Conservation (phyloP, 768 basidiomycete species). For the Zangia roseola region DNA sequence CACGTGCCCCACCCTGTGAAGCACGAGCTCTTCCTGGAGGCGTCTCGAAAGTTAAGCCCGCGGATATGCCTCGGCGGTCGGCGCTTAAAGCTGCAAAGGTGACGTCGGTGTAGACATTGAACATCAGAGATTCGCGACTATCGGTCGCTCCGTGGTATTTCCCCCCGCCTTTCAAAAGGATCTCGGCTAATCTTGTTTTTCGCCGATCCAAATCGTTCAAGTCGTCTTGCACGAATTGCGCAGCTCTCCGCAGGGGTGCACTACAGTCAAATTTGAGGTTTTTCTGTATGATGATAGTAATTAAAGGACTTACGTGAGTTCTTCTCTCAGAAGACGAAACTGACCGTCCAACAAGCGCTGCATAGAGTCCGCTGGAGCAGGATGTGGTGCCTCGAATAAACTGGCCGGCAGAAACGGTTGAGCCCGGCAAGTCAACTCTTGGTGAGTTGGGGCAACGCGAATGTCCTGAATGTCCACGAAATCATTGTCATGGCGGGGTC, state of each 20-base stretch:
- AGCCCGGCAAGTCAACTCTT: slow-evolving; percentile 51
- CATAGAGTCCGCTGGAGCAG: slow-evolving; percentile 55
- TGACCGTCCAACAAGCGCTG: slow-evolving; percentile 69
- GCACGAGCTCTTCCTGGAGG: slow-evolving; percentile 58
- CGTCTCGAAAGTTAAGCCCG: slow-evolving; percentile 45
- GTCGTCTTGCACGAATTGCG: slow-evolving; percentile 50
- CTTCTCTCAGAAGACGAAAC: slow-evolving; percentile 73
- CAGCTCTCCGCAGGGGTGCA: slow-evolving; percentile 51
- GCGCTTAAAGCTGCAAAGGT: slow-evolving; percentile 46
- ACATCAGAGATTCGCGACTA: slow-evolving; percentile 49
- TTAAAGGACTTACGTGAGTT: slow-evolving; percentile 51
- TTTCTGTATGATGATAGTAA: background rate
- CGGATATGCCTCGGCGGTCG: slow-evolving; percentile 52
- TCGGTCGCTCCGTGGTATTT: slow-evolving; percentile 48
- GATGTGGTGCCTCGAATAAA: slow-evolving; percentile 61
- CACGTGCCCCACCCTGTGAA: slow-evolving; percentile 36
- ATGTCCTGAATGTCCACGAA: slow-evolving; percentile 53
- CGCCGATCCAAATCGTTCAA: slow-evolving; percentile 21
- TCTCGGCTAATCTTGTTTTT: slow-evolving; percentile 41
- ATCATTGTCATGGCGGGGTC: slow-evolving; percentile 72
- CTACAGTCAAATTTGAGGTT: slow-evolving; percentile 28
- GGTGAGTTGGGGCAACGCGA: slow-evolving; percentile 67
- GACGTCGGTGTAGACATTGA: slow-evolving; percentile 61
- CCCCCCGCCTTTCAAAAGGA: slow-evolving; percentile 56
- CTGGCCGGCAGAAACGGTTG: slow-evolving; percentile 63